phyloP scores from a whole-genome alignment of 1,284 basidiomycete genomes.

The Tilletia setariae region DNA sequence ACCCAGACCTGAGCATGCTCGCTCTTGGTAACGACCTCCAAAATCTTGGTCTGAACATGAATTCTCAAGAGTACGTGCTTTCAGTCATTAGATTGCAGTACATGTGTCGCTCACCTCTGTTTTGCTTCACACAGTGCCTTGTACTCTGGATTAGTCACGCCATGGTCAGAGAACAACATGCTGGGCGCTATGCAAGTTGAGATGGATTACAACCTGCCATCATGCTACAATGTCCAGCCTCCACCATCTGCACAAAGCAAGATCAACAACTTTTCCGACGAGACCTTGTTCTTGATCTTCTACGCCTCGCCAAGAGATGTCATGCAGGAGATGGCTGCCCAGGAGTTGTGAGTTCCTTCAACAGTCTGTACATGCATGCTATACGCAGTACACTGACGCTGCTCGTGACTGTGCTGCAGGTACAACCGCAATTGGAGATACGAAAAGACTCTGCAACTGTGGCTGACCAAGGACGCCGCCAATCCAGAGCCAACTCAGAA shows the following conservation, averaged over 20 bases:
- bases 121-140: slow-evolving; percentile 61
- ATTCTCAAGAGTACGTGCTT: slow-evolving; percentile 69
- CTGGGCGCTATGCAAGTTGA: slow-evolving; percentile 78
- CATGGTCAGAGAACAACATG: slow-evolving; percentile 85
- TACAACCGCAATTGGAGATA: slow-evolving; percentile 97
- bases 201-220: slow-evolving; percentile 76
- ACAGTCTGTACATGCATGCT: background rate
- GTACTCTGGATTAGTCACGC: slow-evolving; percentile 91
- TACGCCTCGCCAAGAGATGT: slow-evolving; percentile 90
- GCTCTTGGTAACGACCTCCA: slow-evolving; percentile 88
- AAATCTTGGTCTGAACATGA: slow-evolving; percentile 87
- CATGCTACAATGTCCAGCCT: slow-evolving; percentile 90
- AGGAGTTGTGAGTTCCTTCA: slow-evolving; percentile 74
- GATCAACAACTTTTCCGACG: slow-evolving; percentile 85
- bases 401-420: slow-evolving; percentile 58
- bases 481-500: slow-evolving; percentile 73
- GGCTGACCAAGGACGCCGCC: slow-evolving; percentile 90
- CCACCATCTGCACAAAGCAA: slow-evolving; percentile 83
- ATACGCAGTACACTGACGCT: no score
- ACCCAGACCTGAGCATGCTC: slow-evolving; percentile 79
- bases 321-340: slow-evolving; percentile 89
- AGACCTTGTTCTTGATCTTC: slow-evolving; percentile 98
- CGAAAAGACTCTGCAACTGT: slow-evolving; percentile 89
- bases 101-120: background rate
- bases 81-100: slow-evolving; percentile 22